Conservation (phyloP, 108 stramenopile genomes). For the Nitzschia sp. region DNA sequence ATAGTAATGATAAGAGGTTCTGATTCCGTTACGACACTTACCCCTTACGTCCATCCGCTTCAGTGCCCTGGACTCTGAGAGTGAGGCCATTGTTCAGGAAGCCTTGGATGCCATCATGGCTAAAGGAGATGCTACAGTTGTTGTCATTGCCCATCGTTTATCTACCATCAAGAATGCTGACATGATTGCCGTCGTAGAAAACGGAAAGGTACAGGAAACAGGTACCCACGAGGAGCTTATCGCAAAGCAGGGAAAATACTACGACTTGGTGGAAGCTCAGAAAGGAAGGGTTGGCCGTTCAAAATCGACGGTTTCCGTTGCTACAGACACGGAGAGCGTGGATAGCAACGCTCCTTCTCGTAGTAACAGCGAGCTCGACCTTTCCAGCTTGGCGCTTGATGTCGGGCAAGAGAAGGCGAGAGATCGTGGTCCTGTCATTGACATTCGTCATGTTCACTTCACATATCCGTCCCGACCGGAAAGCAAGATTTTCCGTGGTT, state of each 20-base stretch:
- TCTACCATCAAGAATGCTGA: conserved; percentile 86
- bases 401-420: not conserved
- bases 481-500: conserved; percentile 44
- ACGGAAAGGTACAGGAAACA: conserved; percentile 80
- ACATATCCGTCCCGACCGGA: conserved; percentile 77
- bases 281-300: conserved; percentile 21
- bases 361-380: not conserved
- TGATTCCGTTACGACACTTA: conserved; percentile 29
- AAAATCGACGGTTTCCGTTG: too few species aligned
- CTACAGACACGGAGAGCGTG: not conserved
- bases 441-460: conserved; percentile 64
- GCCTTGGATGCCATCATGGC: conserved; percentile 63
- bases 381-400: not conserved
- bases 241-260: conserved; percentile 34
- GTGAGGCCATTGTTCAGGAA: conserved; percentile 76
- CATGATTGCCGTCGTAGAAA: conserved; percentile 80
- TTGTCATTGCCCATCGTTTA: conserved; percentile 91
- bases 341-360: not conserved
- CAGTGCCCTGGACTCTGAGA: conserved; percentile 72
- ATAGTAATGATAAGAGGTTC: conserved; percentile 18
- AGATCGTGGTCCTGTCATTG: conserved; percentile 7
- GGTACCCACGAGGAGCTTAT: conserved; percentile 89
- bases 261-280: conserved; percentile 41
- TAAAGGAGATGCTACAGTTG: conserved; percentile 49
- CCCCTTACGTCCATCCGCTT: conserved; percentile 19